Evolutionary conservation across 2,329 filamentous ascomycete species (phyloP).

Genomic region (Nemania sp.): DNA sequence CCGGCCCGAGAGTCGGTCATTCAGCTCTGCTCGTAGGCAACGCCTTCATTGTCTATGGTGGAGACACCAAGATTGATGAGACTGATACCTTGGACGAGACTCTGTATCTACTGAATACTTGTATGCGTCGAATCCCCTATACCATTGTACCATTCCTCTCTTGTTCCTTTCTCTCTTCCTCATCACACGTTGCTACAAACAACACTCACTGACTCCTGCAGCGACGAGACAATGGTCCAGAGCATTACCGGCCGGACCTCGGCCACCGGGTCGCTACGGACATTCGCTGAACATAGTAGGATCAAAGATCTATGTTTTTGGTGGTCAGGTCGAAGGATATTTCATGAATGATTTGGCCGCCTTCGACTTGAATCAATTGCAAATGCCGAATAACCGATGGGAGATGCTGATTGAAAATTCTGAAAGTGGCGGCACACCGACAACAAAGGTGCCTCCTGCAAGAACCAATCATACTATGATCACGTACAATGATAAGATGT

Average conservation of each 20-base stretch:
- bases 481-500: constrained; percentile 91
- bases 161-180: background rate
- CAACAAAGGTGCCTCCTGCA: constrained; percentile 77
- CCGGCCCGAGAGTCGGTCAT: constrained; percentile 92
- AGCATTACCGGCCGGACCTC: constrained; percentile 82
- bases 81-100: constrained; percentile 91
- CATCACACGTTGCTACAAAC: constrained; percentile 10
- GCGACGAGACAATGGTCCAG: constrained; percentile 98
- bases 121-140: constrained; percentile 59
- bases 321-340: constrained; percentile 93
- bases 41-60: constrained; percentile 97
- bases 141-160: constrained; percentile 19
- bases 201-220: constrained; percentile 44
- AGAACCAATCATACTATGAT: constrained; percentile 94
- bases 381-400: constrained; percentile 90
- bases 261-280: constrained; percentile 90
- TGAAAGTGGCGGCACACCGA: constrained; percentile 62
- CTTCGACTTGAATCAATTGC: constrained; percentile 93
- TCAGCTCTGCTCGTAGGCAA: constrained; percentile 94
- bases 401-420: constrained; percentile 84
- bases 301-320: constrained; percentile 97
- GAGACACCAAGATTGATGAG: constrained; percentile 97
- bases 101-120: constrained; percentile 94
- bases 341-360: constrained; percentile 98
- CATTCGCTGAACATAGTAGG: constrained; percentile 96